Conservation (phyloP, 2,329 filamentous ascomycete species). For the Aspergillus brunneoviolaceus region DNA sequence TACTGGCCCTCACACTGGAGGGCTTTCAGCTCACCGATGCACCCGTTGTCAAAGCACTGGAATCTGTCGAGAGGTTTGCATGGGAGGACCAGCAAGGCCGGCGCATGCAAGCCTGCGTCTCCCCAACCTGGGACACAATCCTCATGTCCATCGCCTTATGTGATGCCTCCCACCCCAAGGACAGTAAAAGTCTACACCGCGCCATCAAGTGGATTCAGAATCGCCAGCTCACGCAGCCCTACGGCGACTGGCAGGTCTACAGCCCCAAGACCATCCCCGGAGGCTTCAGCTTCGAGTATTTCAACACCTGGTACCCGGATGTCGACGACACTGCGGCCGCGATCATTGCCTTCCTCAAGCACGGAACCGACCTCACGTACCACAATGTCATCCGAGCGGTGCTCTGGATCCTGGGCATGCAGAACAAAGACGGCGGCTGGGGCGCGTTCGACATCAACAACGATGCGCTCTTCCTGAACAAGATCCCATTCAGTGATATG, state of each 20-base stretch:
- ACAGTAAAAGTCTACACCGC: background rate
- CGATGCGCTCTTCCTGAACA: conserved; percentile 33
- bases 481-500: conserved; percentile 40
- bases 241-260: conserved; percentile 34
- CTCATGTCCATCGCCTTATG: conserved; percentile 32
- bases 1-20: conserved; percentile 31
- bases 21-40: conserved; percentile 19
- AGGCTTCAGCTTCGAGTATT: conserved; percentile 34
- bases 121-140: conserved; percentile 38
- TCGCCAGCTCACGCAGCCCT: conserved; percentile 24
- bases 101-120: conserved; percentile 28
- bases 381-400: conserved; percentile 12
- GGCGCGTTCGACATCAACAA: conserved; percentile 37
- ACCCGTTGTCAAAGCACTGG: conserved; percentile 20
- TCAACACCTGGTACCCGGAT: conserved; percentile 36
- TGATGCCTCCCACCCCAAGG: conserved; percentile 13
- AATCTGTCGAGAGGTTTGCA: conserved; percentile 28
- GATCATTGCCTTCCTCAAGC: conserved; percentile 29
- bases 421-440: conserved; percentile 39
- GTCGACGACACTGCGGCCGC: conserved; percentile 35
- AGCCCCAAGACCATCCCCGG: conserved; percentile 20
- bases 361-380: conserved; percentile 14
- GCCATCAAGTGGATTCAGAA: conserved; percentile 9
- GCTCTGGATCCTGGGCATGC: conserved; percentile 36
- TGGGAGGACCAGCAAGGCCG: conserved; percentile 26